Conservation (phyloP, 768 basidiomycete species). For the Lentinula raphanica region DNA sequence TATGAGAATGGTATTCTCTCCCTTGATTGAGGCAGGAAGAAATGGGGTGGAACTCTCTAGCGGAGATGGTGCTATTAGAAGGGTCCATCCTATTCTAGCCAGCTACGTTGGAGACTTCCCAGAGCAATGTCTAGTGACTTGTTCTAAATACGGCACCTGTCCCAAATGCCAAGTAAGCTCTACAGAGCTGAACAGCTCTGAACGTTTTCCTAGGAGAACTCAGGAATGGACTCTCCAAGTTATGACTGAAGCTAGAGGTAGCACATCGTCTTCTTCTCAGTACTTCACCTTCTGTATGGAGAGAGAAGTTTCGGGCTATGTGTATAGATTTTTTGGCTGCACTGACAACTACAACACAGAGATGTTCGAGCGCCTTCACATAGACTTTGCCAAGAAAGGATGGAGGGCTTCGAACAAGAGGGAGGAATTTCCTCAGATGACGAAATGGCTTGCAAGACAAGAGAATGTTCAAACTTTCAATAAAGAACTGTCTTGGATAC, state of each 20-base stretch:
- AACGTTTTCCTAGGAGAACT: neutral
- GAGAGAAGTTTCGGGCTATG: neutral
- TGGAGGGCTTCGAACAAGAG: no score
- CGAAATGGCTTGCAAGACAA: conserved; percentile 18
- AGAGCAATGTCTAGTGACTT: neutral
- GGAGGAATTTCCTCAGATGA: conserved; percentile 24
- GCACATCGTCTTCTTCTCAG: neutral
- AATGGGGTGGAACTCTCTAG: conserved; percentile 6
- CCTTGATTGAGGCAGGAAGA: neutral
- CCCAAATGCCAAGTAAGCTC: neutral
- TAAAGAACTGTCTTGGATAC: no score
- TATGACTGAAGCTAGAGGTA: neutral
- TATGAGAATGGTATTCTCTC: neutral
- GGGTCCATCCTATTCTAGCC: no score
- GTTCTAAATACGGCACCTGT: neutral
- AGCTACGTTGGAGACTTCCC: neutral
- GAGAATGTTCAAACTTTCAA: conserved; percentile 17
- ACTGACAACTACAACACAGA: no score
- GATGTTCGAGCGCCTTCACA: no score
- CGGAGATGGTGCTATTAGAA: conserved; percentile 3
- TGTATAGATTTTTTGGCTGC: no score
- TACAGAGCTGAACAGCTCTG: neutral
- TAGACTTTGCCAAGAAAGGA: no score
- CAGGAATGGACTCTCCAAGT: neutral
- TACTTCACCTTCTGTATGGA: no score